Evolutionary conservation across 176 grass and related monocot species (phyloP).

Genomic region (Zoysia pacifica): DNA sequence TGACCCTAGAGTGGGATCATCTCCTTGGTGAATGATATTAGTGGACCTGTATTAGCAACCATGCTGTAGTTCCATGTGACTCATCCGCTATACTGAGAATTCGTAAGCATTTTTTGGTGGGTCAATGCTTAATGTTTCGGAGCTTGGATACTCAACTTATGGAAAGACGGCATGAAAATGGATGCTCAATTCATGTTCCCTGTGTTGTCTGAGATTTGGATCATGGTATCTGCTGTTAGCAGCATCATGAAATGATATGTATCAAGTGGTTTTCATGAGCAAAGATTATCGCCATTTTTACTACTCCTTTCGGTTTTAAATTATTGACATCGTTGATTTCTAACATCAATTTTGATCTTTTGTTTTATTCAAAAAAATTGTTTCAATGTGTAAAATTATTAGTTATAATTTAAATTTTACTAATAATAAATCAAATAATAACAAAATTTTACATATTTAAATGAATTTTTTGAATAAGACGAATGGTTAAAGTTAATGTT

Average conservation of each 20-base stretch:
- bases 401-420: no score
- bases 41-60: not conserved
- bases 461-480: no score
- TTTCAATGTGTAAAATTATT: no score
- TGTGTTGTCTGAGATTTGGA: not conserved
- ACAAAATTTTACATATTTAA: no score
- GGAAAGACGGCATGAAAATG: not conserved
- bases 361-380: no score
- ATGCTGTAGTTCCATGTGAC: conserved; percentile 21
- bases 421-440: no score
- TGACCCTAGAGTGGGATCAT: conserved; percentile 14
- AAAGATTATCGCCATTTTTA: not conserved
- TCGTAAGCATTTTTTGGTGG: not conserved
- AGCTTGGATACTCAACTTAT: no score
- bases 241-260: not conserved
- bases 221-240: not conserved
- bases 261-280: not conserved
- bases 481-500: no score
- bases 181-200: not conserved
- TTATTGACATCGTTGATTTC: no score
- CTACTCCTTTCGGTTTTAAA: no score
- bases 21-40: conserved; percentile 11
- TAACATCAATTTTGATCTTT: no score
- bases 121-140: not conserved
- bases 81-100: not conserved